Percentiles rank a stretch among this genome's conserved stretches.
phyloP scores from a whole-genome alignment of 345 rosid species.

The Dipteronia sinensis region DNA sequence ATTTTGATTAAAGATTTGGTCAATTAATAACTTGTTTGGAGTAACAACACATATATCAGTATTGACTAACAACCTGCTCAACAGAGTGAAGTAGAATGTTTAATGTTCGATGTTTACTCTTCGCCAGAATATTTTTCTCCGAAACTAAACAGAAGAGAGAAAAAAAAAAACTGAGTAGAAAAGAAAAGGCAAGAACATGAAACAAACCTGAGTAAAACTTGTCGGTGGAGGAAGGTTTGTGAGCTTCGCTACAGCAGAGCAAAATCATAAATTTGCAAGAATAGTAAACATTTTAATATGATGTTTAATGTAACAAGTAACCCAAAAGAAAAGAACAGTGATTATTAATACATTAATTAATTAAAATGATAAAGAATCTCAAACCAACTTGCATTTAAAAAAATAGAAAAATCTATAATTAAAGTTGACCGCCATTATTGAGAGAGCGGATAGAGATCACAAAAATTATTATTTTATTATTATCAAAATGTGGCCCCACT shows the following conservation, averaged over 20 bases:
- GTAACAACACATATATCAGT: background rate
- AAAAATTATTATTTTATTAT: too few relatives aligned
- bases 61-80: background rate
- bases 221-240: constrained; percentile 2
- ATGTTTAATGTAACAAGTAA: too few relatives aligned
- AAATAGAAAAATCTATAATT: too few relatives aligned
- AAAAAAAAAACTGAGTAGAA: background rate
- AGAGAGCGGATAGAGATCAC: too few relatives aligned
- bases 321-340: too few relatives aligned
- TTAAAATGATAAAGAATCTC: background rate
- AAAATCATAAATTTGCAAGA: background rate
- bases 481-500: too few relatives aligned
- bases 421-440: too few relatives aligned
- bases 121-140: background rate
- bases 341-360: too few relatives aligned
- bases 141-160: constrained; percentile 7
- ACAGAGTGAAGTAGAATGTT: background rate
- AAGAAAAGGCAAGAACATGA: background rate
- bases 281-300: background rate
- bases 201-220: constrained; percentile 17
- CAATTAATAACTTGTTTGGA: background rate
- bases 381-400: background rate
- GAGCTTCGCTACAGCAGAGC: background rate
- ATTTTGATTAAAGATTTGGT: background rate
- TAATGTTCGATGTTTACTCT: background rate